phyloP scores from a whole-genome alignment of 257 asterid species.

The Gynochthodes officinalis region DNA sequence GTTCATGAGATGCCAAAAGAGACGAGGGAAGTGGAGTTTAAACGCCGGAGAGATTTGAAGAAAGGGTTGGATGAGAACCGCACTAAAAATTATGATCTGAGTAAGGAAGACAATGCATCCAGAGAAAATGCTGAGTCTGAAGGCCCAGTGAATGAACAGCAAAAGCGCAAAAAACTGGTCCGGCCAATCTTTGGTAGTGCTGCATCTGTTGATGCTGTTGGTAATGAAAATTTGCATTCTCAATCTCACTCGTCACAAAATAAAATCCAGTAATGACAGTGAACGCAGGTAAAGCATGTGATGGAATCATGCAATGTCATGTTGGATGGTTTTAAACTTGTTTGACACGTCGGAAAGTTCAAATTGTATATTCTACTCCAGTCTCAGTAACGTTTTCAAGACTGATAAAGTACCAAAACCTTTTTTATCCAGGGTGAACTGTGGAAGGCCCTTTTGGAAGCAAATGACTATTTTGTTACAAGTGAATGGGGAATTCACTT shows the following conservation, averaged over 20 bases:
- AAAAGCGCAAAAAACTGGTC: conserved; percentile 55
- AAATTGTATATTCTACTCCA: neutral
- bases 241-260: conserved; percentile 18
- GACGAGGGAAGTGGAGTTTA: conserved; percentile 57
- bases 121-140: conserved; percentile 27
- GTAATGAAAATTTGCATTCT: conserved; percentile 18
- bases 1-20: conserved; percentile 39
- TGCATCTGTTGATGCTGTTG: conserved; percentile 17
- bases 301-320: conserved; percentile 1
- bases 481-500: neutral
- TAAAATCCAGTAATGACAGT: conserved; percentile 7
- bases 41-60: conserved; percentile 52
- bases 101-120: conserved; percentile 14
- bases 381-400: neutral
- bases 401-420: neutral
- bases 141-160: conserved; percentile 24
- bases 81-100: neutral
- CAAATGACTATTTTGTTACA: neutral
- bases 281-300: neutral
- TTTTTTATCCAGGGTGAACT: neutral
- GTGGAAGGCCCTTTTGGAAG: neutral
- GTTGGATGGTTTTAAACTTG: neutral
- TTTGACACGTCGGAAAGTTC: neutral
- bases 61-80: conserved; percentile 28
- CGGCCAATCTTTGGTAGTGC: conserved; percentile 46